A percentile compares a stretch with the other conserved stretches of the same genome.
These are phyloP conservation scores for Nephelium lappaceum DNA, from an alignment of 345 rosid species.

Conservation along the genomic window DNA sequence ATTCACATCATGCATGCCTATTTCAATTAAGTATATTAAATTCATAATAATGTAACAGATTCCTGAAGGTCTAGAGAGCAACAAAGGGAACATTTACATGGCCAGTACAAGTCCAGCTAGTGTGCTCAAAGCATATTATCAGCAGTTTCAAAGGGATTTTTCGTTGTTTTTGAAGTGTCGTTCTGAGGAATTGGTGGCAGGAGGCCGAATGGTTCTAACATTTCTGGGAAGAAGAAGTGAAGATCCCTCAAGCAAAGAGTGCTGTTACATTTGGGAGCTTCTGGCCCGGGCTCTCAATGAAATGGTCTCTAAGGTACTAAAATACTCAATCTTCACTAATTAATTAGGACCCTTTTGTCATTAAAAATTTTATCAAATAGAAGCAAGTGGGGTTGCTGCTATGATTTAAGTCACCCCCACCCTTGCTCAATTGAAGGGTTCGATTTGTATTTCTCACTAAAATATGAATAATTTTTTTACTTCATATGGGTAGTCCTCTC, in stretches of 20 bases:
- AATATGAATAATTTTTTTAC: too few species aligned
- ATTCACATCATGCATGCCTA: too few species aligned
- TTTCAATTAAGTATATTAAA: too few species aligned
- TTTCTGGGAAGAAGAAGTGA: slow-evolving; percentile 49
- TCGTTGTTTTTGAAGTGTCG: slow-evolving; percentile 45
- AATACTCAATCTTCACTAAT: too few species aligned
- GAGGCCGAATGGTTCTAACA: slow-evolving; percentile 58
- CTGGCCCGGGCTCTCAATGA: slow-evolving; percentile 49
- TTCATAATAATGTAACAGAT: slow-evolving; percentile 30
- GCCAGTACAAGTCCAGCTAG: slow-evolving; percentile 44
- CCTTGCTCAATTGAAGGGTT: too few species aligned
- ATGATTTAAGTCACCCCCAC: too few species aligned
- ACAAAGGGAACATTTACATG: slow-evolving; percentile 56
- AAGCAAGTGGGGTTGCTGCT: too few species aligned
- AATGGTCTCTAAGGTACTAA: slow-evolving; percentile 51
- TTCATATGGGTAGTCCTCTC: too few species aligned
- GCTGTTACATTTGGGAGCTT: slow-evolving; percentile 57
- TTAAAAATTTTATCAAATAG: too few species aligned
- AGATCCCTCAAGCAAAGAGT: slow-evolving; percentile 48
- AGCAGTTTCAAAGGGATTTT: slow-evolving; percentile 57
- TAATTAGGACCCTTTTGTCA: too few species aligned
- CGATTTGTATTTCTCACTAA: too few species aligned
- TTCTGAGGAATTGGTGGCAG: slow-evolving; percentile 43
- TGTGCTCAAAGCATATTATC: slow-evolving; percentile 41
- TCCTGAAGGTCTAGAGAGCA: slow-evolving; percentile 45